Base-by-base conservation (phyloP, 1,284 basidiomycete species). In the Neolentinus lepideus region DNA sequence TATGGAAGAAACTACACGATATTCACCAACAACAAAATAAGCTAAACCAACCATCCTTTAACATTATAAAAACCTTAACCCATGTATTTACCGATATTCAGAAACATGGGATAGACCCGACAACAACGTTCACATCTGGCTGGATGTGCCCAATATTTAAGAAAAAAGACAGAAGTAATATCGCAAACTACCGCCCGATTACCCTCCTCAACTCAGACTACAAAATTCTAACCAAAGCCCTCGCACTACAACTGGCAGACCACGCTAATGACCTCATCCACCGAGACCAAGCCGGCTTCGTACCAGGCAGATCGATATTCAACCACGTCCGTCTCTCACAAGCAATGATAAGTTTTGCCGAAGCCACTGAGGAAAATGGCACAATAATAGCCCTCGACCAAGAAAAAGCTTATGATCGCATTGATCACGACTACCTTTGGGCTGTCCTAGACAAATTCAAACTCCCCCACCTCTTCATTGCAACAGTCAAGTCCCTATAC, bases 91-190 rank as follows among this genome's bases (percentile, higher is more conserved):
- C 62, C 22, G 53, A 64, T 22, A 57, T 63, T 11, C 27, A 63
- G 46, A 19, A 48, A 2, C 11, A 60, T 27, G 56, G 57, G 0
- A 48, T 65, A 1, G 43, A 51, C 11, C 31, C 38, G 12, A 54
- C 53, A 1, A 60, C 62, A 0, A 25, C 54, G 2, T 70, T 71
- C 52, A 54, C 64, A 0, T 54, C 62, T 1, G 70, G 71, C 2
- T 69, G 69, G 66, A 66, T 73, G 56, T 67, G 64, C 59, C 70
- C 66, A 0, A 53, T 72, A 1, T 70, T 67, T 54, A 74, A 74
- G 54, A 70, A 73, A 58, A 65, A 65, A 14, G 64, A 68, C 9
- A 29, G 43, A 8, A 55, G 51, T 0, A 56, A 63, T 1, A 64
- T 69, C 0, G 59, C 56, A 0, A 71, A 71, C 59, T 71, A 72